Percentiles rank a stretch among this genome's conserved stretches.
Evolutionary conservation across 306 rosid species (phyloP).

Genomic region (Hippophae tibetana): DNA sequence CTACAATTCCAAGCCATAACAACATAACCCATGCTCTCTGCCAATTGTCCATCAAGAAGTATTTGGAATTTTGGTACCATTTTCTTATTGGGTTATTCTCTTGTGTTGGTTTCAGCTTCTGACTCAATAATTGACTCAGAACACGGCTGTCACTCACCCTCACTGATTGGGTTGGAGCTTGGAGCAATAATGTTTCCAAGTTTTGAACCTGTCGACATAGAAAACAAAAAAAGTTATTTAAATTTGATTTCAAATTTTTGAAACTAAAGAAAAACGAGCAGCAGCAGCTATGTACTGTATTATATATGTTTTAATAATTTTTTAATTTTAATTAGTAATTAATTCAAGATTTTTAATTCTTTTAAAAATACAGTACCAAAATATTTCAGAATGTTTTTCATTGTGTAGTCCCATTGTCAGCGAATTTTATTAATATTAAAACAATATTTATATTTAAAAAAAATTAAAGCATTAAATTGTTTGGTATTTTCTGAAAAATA

Average conservation of each 20-base stretch:
- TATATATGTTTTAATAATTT: no score
- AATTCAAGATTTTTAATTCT: no score
- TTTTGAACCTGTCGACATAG: conserved; percentile 21
- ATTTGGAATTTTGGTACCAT: conserved; percentile 22
- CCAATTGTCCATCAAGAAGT: conserved; percentile 46
- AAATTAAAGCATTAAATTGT: no score
- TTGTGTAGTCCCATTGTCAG: no score
- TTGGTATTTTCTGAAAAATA: no score
- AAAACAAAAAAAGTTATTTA: neutral
- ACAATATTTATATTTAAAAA: no score
- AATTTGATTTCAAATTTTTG: neutral
- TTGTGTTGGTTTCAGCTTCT: conserved; percentile 42
- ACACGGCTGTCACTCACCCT: conserved; percentile 39
- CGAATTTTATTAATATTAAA: no score
- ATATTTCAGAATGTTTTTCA: no score
- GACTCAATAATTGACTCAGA: conserved; percentile 44
- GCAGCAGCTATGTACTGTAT: no score
- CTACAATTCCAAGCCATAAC: conserved; percentile 33
- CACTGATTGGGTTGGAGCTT: conserved; percentile 45
- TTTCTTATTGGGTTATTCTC: conserved; percentile 28
- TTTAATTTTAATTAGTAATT: no score
- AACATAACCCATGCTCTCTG: conserved; percentile 43
- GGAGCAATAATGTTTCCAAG: conserved; percentile 40
- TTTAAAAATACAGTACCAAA: no score
- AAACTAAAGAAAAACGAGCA: no score